Percentiles rank a stretch among this genome's conserved stretches.
These are phyloP conservation scores for Aspergillus felis DNA, from an alignment of 2,329 filamentous ascomycete species.

Conservation along the genomic window DNA sequence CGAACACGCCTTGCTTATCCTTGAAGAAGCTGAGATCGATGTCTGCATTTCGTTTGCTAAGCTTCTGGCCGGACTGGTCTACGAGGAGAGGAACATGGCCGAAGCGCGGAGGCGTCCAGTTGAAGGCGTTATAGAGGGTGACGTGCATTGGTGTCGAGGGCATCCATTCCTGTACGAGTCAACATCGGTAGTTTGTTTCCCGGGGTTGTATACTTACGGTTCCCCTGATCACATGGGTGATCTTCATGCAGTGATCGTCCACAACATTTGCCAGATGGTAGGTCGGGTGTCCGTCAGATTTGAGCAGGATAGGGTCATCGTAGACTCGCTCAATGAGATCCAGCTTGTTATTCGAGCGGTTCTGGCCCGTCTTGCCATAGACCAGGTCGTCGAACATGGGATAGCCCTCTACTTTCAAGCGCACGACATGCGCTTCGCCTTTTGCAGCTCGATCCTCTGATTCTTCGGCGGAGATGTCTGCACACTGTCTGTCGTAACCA, in stretches of 20 bases:
- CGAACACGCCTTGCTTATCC: slow-evolving; percentile 55
- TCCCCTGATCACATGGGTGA: slow-evolving; percentile 92
- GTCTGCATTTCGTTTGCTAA: slow-evolving; percentile 79
- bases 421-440: slow-evolving; percentile 71
- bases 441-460: slow-evolving; percentile 65
- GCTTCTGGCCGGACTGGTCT: slow-evolving; percentile 65
- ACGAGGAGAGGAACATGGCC: slow-evolving; percentile 76
- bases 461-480: slow-evolving; percentile 61
- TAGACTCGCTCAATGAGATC: slow-evolving; percentile 48
- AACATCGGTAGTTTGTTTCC: not conserved
- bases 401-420: slow-evolving; percentile 66
- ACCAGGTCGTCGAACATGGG: slow-evolving; percentile 72
- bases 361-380: slow-evolving; percentile 60
- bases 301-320: slow-evolving; percentile 86
- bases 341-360: slow-evolving; percentile 48
- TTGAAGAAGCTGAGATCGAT: slow-evolving; percentile 58
- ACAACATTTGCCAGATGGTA: slow-evolving; percentile 98
- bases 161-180: slow-evolving; percentile 73
- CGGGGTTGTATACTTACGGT: slow-evolving; percentile 50
- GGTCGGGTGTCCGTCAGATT: slow-evolving; percentile 87
- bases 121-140: slow-evolving; percentile 70
- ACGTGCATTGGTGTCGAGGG: slow-evolving; percentile 81
- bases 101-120: slow-evolving; percentile 69
- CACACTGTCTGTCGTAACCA: slow-evolving; percentile 71
- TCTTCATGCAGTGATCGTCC: slow-evolving; percentile 91